Conservation (phyloP, 768 basidiomycete genomes). For the Suillus brevipes region DNA sequence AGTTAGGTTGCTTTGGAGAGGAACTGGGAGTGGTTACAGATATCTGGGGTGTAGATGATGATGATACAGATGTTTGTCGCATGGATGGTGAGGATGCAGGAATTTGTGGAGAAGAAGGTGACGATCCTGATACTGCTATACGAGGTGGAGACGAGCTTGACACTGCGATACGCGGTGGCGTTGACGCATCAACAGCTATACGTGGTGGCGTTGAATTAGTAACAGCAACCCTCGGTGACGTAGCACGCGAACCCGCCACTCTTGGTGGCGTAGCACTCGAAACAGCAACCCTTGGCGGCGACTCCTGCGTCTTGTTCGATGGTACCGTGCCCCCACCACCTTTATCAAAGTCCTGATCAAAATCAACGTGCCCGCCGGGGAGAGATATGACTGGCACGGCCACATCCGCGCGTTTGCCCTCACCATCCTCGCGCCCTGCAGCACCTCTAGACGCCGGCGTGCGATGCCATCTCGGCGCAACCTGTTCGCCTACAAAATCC, state of each 20-base stretch:
- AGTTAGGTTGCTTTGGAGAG: conserved; percentile 17
- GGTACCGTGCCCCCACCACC: not conserved
- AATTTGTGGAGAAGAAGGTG: conserved; percentile 16
- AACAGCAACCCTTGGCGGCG: conserved; percentile 1
- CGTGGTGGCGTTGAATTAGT: not conserved
- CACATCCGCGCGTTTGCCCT: not conserved
- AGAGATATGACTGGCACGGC: not conserved
- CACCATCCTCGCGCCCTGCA: not conserved
- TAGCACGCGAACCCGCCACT: not conserved
- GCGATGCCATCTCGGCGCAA: conserved; percentile 1
- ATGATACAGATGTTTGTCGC: conserved; percentile 19
- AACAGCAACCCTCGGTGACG: not conserved
- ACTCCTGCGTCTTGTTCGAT: not conserved
- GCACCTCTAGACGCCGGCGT: not conserved
- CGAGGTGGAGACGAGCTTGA: conserved; percentile 22
- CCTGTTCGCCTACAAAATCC: not conserved
- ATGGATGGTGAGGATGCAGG: conserved; percentile 18
- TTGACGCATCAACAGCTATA: not conserved
- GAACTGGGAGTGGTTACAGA: conserved; percentile 13
- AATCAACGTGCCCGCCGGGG: not conserved
- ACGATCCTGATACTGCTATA: conserved; percentile 28
- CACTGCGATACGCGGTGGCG: not conserved
- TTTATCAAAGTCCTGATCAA: conserved; percentile 3
- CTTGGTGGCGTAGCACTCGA: conserved; percentile 1
- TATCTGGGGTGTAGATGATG: conserved; percentile 17